Evolutionary conservation across 1,284 basidiomycete genomes (phyloP).

Genomic region (Ustilago nuda): DNA sequence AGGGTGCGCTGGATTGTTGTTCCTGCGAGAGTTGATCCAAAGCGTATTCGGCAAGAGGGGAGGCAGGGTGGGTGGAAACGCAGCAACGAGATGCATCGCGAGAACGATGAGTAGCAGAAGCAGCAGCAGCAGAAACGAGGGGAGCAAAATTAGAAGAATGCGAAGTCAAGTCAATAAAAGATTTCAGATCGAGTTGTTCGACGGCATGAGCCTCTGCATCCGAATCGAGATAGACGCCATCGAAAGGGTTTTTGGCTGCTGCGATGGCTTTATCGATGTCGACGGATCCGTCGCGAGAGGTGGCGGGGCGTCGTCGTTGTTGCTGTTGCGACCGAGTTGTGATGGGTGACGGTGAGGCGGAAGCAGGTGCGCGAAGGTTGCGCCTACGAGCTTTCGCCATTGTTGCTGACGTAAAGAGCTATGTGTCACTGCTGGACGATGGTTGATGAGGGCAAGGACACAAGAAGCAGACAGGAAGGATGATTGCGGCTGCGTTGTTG

Average conservation of each 20-base stretch:
- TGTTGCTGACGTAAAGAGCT: background rate
- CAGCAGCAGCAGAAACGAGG: slow-evolving; percentile 4
- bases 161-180: slow-evolving; percentile 38
- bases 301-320: background rate
- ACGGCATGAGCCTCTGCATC: slow-evolving; percentile 3
- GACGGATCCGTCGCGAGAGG: background rate
- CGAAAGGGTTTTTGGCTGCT: background rate
- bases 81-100: slow-evolving; percentile 1
- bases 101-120: slow-evolving; percentile 27
- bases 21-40: slow-evolving; percentile 45
- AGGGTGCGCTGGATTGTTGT: slow-evolving; percentile 62
- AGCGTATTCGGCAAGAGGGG: background rate
- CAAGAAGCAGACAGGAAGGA: background rate
- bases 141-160: slow-evolving; percentile 25
- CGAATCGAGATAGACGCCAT: slow-evolving; percentile 9
- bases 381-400: slow-evolving; percentile 42
- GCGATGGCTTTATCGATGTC: background rate
- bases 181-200: slow-evolving; percentile 26
- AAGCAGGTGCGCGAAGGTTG: slow-evolving; percentile 22
- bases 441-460: background rate
- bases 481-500: slow-evolving; percentile 7
- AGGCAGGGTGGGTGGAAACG: slow-evolving; percentile 63
- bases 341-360: slow-evolving; percentile 9
- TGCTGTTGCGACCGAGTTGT: background rate
- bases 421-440: background rate